Evolutionary conservation across 2,329 filamentous ascomycete species (phyloP).

Genomic region (Helminthosporium solani): DNA sequence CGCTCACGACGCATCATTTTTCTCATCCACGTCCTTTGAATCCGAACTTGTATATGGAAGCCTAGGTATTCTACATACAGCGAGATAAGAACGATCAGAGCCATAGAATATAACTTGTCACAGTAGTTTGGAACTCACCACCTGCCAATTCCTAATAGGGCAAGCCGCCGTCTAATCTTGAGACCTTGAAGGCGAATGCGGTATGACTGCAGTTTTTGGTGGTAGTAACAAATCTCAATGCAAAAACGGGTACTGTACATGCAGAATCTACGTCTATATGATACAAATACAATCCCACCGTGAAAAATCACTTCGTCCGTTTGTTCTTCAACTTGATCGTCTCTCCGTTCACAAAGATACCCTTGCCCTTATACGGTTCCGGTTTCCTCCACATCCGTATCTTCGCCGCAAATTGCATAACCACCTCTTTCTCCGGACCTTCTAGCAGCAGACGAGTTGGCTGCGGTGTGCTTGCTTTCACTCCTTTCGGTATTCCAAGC

Average conservation of each 20-base stretch:
- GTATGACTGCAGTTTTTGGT: too few relatives aligned
- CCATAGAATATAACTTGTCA: too few relatives aligned
- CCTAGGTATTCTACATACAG: too few relatives aligned
- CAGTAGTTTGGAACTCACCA: too few relatives aligned
- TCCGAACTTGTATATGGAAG: too few relatives aligned
- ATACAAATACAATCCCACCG: conserved; percentile 3
- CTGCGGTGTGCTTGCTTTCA: conserved; percentile 84
- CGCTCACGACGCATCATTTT: too few relatives aligned
- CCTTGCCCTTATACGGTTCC: conserved; percentile 99
- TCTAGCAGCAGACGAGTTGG: conserved; percentile 90
- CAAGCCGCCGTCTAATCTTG: too few relatives aligned
- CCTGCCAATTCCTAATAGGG: too few relatives aligned
- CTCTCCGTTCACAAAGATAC: conserved; percentile 96
- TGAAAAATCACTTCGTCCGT: conserved; percentile 52
- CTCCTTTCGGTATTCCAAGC: conserved; percentile 75
- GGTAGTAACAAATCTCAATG: too few relatives aligned
- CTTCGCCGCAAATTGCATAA: conserved; percentile 87
- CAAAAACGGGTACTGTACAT: not conserved
- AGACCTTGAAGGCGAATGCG: too few relatives aligned
- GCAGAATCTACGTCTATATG: conserved; percentile 24
- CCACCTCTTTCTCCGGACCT: conserved; percentile 78
- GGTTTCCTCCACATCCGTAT: conserved; percentile 87
- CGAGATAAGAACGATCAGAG: too few relatives aligned
- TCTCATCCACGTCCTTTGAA: too few relatives aligned
- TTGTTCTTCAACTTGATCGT: conserved; percentile 98